Base-by-base conservation (phyloP, 306 rosid genomes). In the Acacia acuminata region DNA sequence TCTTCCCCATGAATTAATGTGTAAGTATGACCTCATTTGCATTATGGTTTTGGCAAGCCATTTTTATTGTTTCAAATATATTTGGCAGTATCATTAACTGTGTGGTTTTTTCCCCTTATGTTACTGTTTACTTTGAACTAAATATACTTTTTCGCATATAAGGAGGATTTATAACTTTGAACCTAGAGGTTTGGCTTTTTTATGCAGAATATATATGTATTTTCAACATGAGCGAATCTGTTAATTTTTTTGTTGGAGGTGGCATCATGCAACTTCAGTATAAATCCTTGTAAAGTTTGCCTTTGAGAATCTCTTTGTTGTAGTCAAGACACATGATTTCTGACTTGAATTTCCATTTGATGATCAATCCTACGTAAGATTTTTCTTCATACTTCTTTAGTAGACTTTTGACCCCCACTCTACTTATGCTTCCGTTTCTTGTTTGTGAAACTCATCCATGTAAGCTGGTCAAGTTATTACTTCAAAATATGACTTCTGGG, bases 1-100 rank as follows among this genome's bases (percentile, higher is more conserved):
- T 76, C 91, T 92, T 44, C 99, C 99, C 80, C 97, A 91, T 65
- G 98, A 96, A 67, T 86, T 96, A 79, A 88, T 86, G 76, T 89
- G 99, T 94, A 87, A 91, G 98, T 91, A 83, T 70, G 55, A 76
- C 85, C 77, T 81, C 58, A 65, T 67, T n/a, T 42, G 14, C 42
- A 70, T 64, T 82, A 27, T 40, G 64, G 50, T 65, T 66, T 72
- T 74, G 53, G 65, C 71, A 9, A 80, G 80, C 38, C 56, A 32
- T 38, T 40, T 73, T 67, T 66, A 3, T 25, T 66, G 40, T 17
- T 45, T 71, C 36, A 72, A 22, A 32, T n/a, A 68, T 14, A 36
- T n/a, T 45, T 61, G 71, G 42, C 8, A 77, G n/a, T 16, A 40
- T 56, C 63, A 76, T 51, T 51, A 34, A 47, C 16, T 8, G 24